phyloP scores from a whole-genome alignment of 108 stramenopile genomes.

The Skeletonema grethae region DNA sequence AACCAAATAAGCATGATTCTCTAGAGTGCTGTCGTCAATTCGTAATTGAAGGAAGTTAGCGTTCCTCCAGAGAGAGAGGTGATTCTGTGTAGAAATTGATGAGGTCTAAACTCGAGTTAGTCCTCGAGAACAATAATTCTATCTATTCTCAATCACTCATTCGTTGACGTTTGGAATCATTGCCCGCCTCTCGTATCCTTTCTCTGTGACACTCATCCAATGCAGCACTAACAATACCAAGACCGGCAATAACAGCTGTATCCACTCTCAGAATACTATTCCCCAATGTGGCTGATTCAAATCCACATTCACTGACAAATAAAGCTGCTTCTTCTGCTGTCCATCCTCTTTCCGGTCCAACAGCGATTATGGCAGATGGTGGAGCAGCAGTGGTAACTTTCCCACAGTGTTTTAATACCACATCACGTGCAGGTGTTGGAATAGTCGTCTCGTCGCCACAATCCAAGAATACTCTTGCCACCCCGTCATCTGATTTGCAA shows the following conservation, averaged over 20 bases:
- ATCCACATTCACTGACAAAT: conserved; percentile 46
- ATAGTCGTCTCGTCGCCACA: conserved; percentile 48
- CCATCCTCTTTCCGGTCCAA: conserved; percentile 60
- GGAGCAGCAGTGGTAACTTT: background rate
- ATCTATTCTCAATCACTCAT: background rate
- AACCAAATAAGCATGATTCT: too few species aligned
- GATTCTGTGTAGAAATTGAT: too few species aligned
- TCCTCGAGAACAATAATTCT: background rate
- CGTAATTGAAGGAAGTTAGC: too few species aligned
- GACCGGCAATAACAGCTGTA: conserved; percentile 45
- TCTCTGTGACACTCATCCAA: conserved; percentile 33
- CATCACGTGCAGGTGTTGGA: conserved; percentile 30
- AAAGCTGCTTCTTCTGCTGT: conserved; percentile 44
- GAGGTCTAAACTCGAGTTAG: too few species aligned
- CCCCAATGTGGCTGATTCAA: conserved; percentile 45
- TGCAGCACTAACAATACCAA: conserved; percentile 50
- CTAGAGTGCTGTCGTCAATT: too few species aligned
- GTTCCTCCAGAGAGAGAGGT: too few species aligned
- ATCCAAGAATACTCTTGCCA: conserved; percentile 51
- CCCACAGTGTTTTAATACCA: conserved; percentile 30
- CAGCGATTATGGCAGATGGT: conserved; percentile 36
- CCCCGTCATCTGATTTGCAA: conserved; percentile 9
- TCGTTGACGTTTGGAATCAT: background rate
- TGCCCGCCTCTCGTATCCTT: background rate
- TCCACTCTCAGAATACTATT: conserved; percentile 52